Percentiles rank a stretch among this genome's conserved stretches.
phyloP scores from a whole-genome alignment of 305 asterid genomes.

The Fraxinus sp. region DNA sequence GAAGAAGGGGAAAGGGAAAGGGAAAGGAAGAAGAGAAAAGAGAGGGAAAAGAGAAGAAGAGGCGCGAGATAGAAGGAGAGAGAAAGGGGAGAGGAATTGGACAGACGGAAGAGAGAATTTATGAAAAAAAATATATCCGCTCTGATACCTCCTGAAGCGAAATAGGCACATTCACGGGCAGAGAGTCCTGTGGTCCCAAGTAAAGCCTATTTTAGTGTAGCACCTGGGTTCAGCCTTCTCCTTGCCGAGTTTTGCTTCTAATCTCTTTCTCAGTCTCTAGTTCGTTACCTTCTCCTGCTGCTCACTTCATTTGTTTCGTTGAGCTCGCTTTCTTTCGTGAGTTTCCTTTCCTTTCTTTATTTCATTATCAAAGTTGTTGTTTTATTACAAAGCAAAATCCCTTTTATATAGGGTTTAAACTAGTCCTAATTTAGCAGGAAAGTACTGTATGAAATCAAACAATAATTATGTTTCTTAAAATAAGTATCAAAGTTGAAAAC shows the following conservation, averaged over 20 bases:
- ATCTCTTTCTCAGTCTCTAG: no score
- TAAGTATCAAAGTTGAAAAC: neutral
- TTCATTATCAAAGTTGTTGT: neutral
- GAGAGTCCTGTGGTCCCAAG: no score
- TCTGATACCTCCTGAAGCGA: no score
- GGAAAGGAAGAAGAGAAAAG: neutral
- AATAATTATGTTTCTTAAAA: neutral
- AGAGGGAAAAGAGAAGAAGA: neutral
- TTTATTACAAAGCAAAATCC: neutral
- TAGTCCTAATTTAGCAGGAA: neutral
- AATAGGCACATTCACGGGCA: neutral
- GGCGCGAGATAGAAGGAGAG: neutral
- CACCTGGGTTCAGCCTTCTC: no score
- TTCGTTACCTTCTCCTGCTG: no score
- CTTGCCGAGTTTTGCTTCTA: no score
- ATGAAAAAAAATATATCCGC: neutral
- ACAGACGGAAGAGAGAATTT: neutral
- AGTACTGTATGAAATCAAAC: neutral
- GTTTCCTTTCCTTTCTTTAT: no score
- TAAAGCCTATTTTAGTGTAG: no score
- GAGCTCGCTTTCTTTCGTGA: no score
- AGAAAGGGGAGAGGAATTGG: neutral
- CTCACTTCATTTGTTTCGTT: no score
- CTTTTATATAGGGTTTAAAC: neutral
- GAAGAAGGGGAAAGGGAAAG: neutral